Evolutionary conservation across 1,284 basidiomycete genomes (phyloP), one percentile per base, ranked within the genome.

Genomic region (Ceratobasidium sp.): DNA sequence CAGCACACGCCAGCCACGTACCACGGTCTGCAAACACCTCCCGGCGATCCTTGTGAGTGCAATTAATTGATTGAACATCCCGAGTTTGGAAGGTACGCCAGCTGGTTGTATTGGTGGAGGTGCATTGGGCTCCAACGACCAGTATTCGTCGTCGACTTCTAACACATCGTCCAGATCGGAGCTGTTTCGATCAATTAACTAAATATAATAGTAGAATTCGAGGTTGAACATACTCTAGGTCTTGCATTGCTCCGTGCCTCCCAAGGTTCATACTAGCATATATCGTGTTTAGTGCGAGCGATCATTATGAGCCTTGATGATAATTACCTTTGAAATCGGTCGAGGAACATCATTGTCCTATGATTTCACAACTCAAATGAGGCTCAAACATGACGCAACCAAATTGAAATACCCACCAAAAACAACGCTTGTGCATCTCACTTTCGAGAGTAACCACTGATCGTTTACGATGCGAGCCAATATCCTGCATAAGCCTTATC

Each of bases 61-160:
- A 7, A 54, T 34, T n/a, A 54, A 3, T 34, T 54, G 52, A 31
- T 54, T 54, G 31, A 54, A 54, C 29, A 32, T n/a, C 3, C 15
- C 12, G 27, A 54, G 31, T 10, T 31, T 31, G 17, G 52, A 54
- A 32, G 31, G 31, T 20, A 54, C 31, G 10, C 52, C 52, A 3
- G 27, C 8, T 10, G 52, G 52, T n/a, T 54, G 52, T 6, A 54
- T 31, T n/a, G 52, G 52, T 31, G 32, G 29, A 15, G 52, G 52
- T 20, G 52, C 52, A 22, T 35, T 20, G 4, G 52, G 52, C 25
- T 54, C 52, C 52, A 54, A 54, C 3, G 52, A 54, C 52, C 52
- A 54, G 32, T 6, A 54, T n/a, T 54, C 52, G 52, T 54, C 52
- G 29, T 54, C 52, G 4, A 54, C 31, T 54, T 54, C 52, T 22